Evolutionary conservation across 257 asterid genomes (phyloP).

Genomic region (Solanum virginianum): DNA sequence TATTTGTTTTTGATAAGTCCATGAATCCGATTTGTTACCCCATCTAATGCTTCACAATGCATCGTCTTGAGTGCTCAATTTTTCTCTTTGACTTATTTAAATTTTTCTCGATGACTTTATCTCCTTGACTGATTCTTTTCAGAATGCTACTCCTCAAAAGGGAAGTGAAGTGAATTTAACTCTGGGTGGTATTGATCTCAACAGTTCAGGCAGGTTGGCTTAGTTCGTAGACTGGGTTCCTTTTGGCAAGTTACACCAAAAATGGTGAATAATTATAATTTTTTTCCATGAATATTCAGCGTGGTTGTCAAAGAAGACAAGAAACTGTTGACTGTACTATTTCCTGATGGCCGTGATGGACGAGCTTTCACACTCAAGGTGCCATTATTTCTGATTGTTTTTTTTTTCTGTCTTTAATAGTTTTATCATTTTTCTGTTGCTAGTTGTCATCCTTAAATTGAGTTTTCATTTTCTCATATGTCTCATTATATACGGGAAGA

Average conservation of each 20-base stretch:
- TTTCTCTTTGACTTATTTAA: background rate
- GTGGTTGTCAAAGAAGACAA: constrained; percentile 98
- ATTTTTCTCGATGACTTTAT: background rate
- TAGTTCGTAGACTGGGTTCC: background rate
- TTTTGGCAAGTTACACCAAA: background rate
- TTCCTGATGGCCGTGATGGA: constrained; percentile 95
- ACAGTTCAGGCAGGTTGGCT: constrained; percentile 99
- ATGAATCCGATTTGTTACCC: background rate
- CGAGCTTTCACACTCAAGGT: constrained; percentile 98
- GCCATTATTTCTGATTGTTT: background rate
- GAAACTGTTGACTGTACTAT: constrained; percentile 84
- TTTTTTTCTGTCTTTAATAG: background rate
- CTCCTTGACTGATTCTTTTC: constrained; percentile 1
- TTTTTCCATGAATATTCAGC: constrained; percentile 35
- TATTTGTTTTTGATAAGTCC: background rate
- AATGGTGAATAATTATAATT: background rate
- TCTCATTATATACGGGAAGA: background rate
- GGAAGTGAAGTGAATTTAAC: constrained; percentile 86
- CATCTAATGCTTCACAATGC: background rate
- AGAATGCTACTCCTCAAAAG: constrained; percentile 72
- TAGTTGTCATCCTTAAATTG: background rate
- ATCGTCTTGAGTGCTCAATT: background rate
- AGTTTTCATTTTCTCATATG: background rate
- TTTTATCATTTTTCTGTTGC: background rate
- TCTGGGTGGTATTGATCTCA: constrained; percentile 99